These are phyloP conservation scores for Teunomyces aglyptinius DNA, from an alignment of 805 yeast species.

Conservation along the genomic window DNA sequence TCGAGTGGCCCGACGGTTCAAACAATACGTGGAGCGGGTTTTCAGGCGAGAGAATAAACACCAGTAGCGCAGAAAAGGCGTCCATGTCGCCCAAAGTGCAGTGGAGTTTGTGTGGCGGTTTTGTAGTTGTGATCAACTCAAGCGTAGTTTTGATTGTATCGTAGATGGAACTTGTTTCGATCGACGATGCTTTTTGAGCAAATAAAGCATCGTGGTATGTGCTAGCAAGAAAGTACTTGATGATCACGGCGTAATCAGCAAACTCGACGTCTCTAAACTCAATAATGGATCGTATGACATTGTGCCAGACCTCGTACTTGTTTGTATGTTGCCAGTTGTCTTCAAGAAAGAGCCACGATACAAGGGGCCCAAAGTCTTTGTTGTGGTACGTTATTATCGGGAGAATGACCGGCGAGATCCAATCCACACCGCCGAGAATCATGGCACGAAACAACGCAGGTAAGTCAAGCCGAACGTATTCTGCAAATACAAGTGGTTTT, in stretches of 20 bases:
- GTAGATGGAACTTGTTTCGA: constrained; percentile 29
- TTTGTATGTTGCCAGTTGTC: background rate
- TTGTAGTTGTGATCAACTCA: background rate
- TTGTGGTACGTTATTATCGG: constrained; percentile 23
- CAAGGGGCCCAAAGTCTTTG: constrained; percentile 24
- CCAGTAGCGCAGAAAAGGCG: constrained; percentile 9
- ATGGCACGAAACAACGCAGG: constrained; percentile 21
- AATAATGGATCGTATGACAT: constrained; percentile 14
- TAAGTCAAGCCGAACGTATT: constrained; percentile 12
- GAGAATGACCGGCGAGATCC: constrained; percentile 28
- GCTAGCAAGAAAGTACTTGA: constrained; percentile 19
- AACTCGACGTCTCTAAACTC: constrained; percentile 7
- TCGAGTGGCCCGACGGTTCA: constrained; percentile 15
- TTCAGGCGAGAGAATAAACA: constrained; percentile 14
- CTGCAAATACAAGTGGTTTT: constrained; percentile 10
- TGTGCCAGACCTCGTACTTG: constrained; percentile 22
- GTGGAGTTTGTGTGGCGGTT: background rate
- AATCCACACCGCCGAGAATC: constrained; percentile 12
- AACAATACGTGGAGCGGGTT: constrained; percentile 18
- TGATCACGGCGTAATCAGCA: constrained; percentile 11
- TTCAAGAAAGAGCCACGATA: constrained; percentile 21
- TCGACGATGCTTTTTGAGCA: constrained; percentile 16
- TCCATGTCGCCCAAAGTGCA: constrained; percentile 3
- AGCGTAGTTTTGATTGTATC: constrained; percentile 27
- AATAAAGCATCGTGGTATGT: constrained; percentile 21